Evolutionary conservation across 306 rosid genomes (phyloP).

Genomic region (Begonia loranthoides): DNA sequence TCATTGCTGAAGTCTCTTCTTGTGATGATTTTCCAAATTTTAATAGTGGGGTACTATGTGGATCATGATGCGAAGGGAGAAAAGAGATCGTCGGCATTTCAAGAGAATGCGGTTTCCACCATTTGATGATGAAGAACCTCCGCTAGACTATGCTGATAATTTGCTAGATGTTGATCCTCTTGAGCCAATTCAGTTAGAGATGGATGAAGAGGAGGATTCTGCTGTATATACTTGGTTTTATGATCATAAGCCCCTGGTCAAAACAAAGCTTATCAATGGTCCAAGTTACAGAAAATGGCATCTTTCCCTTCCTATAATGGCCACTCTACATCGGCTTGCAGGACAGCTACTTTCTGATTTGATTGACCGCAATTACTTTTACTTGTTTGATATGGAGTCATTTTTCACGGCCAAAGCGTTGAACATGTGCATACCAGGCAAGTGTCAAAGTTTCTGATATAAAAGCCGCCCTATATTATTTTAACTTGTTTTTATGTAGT

Average conservation of each 20-base stretch:
- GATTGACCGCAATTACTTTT: slow-evolving; percentile 89
- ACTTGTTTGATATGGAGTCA: slow-evolving; percentile 99
- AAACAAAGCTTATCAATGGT: slow-evolving; percentile 93
- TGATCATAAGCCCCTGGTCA: slow-evolving; percentile 95
- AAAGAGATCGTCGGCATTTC: slow-evolving; percentile 97
- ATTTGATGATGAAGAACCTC: slow-evolving; percentile 98
- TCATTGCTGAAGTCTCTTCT: no score
- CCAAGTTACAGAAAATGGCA: slow-evolving; percentile 99
- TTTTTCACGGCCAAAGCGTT: slow-evolving; percentile 95
- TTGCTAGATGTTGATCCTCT: slow-evolving; percentile 94
- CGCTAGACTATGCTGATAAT: slow-evolving; percentile 93
- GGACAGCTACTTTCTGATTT: slow-evolving; percentile 95
- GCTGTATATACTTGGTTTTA: slow-evolving; percentile 96
- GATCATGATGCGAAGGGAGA: slow-evolving; percentile 99
- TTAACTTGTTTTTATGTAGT: neutral
- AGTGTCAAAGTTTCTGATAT: neutral
- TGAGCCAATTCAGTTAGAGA: slow-evolving; percentile 93
- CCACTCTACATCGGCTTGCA: slow-evolving; percentile 93
- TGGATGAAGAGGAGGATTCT: slow-evolving; percentile 98
- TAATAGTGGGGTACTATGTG: slow-evolving; percentile 97
- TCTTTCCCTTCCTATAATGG: slow-evolving; percentile 99
- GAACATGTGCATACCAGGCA: slow-evolving; percentile 99
- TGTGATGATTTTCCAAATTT: no score
- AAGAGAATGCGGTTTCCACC: slow-evolving; percentile 99
- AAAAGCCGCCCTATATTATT: no score